phyloP scores from a whole-genome alignment of 805 yeast species.

The Myxozyma neglecta region DNA sequence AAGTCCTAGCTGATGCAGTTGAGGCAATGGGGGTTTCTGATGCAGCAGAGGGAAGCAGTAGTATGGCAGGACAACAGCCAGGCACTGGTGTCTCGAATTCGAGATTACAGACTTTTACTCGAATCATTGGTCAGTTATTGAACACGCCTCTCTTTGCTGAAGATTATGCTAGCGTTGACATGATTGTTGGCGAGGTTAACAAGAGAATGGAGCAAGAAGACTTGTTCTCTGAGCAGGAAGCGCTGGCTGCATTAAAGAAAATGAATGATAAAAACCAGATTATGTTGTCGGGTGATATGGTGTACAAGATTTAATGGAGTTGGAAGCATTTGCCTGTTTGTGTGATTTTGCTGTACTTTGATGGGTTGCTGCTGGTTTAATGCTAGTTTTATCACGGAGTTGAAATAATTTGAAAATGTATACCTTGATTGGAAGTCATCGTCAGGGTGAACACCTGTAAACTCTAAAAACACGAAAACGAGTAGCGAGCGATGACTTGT shows the following conservation, averaged over 20 bases:
- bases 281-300: constrained; percentile 41
- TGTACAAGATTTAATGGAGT: constrained; percentile 37
- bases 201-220: constrained; percentile 46
- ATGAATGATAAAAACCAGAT: constrained; percentile 43
- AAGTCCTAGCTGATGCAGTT: constrained; percentile 23
- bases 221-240: constrained; percentile 42
- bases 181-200: constrained; percentile 47
- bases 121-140: constrained; percentile 50
- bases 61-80: constrained; percentile 30
- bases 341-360: background rate
- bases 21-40: constrained; percentile 33
- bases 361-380: background rate
- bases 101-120: constrained; percentile 50
- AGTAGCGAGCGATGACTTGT: background rate
- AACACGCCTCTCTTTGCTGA: constrained; percentile 46
- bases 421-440: background rate
- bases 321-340: background rate
- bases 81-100: constrained; percentile 50
- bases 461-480: background rate
- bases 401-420: too few relatives aligned
- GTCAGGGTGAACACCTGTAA: background rate
- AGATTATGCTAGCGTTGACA: constrained; percentile 45
- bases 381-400: too few relatives aligned
- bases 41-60: constrained; percentile 13
- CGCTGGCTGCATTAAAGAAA: constrained; percentile 41